These are phyloP conservation scores for Heimioporus sp. DNA, from an alignment of 768 basidiomycete genomes.

Conservation along the genomic window DNA sequence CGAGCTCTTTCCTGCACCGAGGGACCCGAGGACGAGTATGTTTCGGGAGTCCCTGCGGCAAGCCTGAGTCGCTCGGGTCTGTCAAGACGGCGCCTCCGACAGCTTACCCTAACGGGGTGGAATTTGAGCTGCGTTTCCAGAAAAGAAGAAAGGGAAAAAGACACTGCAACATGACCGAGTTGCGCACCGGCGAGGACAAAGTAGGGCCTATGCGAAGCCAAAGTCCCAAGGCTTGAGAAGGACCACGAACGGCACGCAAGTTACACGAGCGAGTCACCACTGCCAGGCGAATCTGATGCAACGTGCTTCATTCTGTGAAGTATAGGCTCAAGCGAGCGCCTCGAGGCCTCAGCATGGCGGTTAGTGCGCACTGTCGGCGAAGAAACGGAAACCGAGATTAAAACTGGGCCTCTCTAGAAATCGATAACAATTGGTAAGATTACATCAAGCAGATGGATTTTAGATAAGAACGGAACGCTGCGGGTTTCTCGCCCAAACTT, in stretches of 20 bases:
- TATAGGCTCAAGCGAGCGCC: too few species aligned
- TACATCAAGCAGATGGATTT: too few species aligned
- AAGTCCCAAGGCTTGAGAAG: too few species aligned
- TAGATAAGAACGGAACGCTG: conserved; percentile 8
- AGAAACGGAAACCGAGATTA: too few species aligned
- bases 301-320: too few species aligned
- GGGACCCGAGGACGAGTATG: conserved; percentile 23
- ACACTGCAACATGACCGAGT: neutral
- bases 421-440: neutral
- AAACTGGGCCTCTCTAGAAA: neutral
- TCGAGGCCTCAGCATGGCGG: too few species aligned
- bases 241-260: too few species aligned
- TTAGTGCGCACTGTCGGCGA: too few species aligned
- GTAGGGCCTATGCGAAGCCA: too few species aligned
- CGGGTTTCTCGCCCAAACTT: neutral
- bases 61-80: neutral
- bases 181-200: neutral
- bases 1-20: conserved; percentile 39
- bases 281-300: too few species aligned
- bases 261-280: too few species aligned
- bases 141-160: neutral
- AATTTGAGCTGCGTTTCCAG: neutral
- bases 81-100: neutral
- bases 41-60: conserved; percentile 6
- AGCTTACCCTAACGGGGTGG: conserved; percentile 8